phyloP scores from a whole-genome alignment of 148 eudicot genomes.

The Chenopodium suecicum region DNA sequence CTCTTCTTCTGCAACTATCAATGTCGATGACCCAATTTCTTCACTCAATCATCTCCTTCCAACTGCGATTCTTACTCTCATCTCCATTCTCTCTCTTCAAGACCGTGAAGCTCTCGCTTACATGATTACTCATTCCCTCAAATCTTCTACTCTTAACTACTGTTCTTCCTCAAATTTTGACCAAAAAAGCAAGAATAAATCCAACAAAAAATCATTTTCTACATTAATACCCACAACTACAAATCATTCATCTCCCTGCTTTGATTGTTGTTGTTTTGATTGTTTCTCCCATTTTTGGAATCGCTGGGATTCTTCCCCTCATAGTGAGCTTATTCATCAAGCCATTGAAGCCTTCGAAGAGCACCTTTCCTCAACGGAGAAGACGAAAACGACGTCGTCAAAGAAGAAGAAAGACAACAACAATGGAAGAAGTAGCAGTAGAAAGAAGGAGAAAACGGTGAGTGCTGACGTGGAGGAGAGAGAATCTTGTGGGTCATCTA shows the following conservation, averaged over 20 bases:
- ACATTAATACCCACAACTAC: not conserved
- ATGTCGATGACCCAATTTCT: conserved; percentile 22
- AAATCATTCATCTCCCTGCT: conserved; percentile 38
- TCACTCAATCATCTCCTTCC: conserved; percentile 53
- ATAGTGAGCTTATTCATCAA: conserved; percentile 65
- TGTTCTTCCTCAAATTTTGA: not conserved
- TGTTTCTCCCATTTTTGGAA: conserved; percentile 71
- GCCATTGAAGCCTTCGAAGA: conserved; percentile 80
- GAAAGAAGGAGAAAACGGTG: conserved; percentile 24
- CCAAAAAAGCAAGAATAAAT: not conserved
- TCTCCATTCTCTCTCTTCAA: conserved; percentile 49
- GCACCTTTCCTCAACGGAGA: conserved; percentile 34
- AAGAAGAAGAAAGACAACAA: not conserved
- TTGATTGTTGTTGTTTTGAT: conserved; percentile 65
- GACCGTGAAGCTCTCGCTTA: conserved; percentile 67
- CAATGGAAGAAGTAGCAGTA: conserved; percentile 16
- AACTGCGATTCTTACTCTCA: conserved; percentile 46
- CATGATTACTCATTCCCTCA: conserved; percentile 55
- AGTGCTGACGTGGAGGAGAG: not conserved
- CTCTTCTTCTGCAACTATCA: conserved; percentile 13
- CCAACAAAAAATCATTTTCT: not conserved
- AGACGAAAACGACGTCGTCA: conserved; percentile 5
- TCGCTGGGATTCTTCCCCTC: conserved; percentile 65
- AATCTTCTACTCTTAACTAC: conserved; percentile 22
- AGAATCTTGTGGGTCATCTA: not conserved